Evolutionary conservation across 352 stramenopile genomes (phyloP).

Genomic region (Pythium periplocum): DNA sequence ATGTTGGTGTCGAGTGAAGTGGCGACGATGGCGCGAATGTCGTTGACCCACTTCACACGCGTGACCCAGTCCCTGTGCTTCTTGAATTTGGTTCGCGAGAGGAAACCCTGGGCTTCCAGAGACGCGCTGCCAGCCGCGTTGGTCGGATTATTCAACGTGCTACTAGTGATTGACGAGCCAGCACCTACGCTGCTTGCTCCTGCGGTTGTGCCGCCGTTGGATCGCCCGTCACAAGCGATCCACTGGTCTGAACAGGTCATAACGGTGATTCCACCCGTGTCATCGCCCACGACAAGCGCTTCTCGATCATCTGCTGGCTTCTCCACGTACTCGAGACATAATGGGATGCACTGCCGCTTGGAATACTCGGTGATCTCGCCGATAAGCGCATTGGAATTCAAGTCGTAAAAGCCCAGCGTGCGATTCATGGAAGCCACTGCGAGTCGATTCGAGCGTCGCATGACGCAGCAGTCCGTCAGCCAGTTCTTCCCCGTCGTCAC

Average conservation of each 20-base stretch:
- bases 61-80: conserved; percentile 85
- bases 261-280: conserved; percentile 66
- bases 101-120: conserved; percentile 60
- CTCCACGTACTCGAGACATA: conserved; percentile 79
- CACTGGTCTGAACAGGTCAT: conserved; percentile 70
- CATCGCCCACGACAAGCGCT: conserved; percentile 70
- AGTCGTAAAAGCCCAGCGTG: conserved; percentile 72
- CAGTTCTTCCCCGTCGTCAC: conserved; percentile 67
- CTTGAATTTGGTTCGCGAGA: conserved; percentile 64
- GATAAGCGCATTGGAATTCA: conserved; percentile 57
- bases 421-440: conserved; percentile 75
- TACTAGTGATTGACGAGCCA: conserved; percentile 2
- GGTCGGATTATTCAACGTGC: neutral
- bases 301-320: conserved; percentile 68
- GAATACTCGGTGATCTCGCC: conserved; percentile 77
- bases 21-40: conserved; percentile 73
- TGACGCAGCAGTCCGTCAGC: conserved; percentile 75
- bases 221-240: conserved; percentile 63
- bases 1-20: conserved; percentile 77
- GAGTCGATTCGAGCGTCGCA: conserved; percentile 78
- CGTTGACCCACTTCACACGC: conserved; percentile 77
- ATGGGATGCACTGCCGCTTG: conserved; percentile 65
- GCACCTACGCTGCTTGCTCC: conserved; percentile 2
- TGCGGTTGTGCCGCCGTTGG: conserved; percentile 17
- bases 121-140: conserved; percentile 41